Evolutionary conservation across 2,329 filamentous ascomycete species (phyloP), one percentile per base, ranked within the genome.

Genomic region (Colletotrichum musae): DNA sequence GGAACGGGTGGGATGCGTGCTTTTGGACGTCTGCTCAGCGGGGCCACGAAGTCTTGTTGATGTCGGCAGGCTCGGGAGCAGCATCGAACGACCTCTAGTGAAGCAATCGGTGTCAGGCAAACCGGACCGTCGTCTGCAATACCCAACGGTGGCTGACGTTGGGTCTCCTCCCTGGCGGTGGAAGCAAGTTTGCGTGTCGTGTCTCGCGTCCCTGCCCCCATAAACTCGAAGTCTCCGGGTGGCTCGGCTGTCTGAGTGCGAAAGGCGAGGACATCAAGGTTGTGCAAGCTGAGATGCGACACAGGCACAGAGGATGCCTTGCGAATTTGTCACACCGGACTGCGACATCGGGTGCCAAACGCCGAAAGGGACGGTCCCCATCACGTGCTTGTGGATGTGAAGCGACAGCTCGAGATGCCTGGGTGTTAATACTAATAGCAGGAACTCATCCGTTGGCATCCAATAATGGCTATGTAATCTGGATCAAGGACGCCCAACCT

Each of bases 1-100:
- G 64, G 64, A 36, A 64, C 52, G 59, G 58, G 58, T 57, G 58
- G 58, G 36, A 63, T 50, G 39, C 16, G 21, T 57, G 9, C 21
- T 43, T 36, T 51, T 16, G n/a, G n/a, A 32, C 45, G 58, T 52
- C 58, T 45, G 52, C 41, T 15, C 32, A 57, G 41, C 16, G 41
- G 41, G 41, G 13, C 16, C 41, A n/a, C 21, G 9, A 21, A 32
- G 15, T 57, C n/a, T 51, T 28, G n/a, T 24, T 52, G 16, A 21
- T 16, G 51, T 51, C 52, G 52, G 59, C 16, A 39, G 59, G 26
- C 18, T 51, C 64, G 64, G 58, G 6, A 28, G 47, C 13, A 28
- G 47, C 13, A 36, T 16, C 47, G 15, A 60, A 45, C 58, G 28
- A 59, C 21, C 21, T 24, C 21, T 24, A 4, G 41, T 36, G 32